Evolutionary conservation across 371 early-diverging fungal species (phyloP).

Genomic region (Haplosporangium sp.): DNA sequence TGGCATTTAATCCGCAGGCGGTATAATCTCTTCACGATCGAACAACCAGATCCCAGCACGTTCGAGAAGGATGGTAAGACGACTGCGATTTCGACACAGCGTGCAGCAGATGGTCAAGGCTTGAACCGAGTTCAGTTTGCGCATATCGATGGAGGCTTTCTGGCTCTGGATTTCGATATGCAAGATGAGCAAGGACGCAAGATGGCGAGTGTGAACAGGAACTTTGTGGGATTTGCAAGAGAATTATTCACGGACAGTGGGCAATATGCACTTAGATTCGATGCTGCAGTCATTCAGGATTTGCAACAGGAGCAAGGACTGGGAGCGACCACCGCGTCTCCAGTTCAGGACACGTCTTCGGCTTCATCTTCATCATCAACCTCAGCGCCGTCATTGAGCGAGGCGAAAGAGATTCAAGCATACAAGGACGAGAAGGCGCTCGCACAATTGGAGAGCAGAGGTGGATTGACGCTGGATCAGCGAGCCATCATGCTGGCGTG

Average conservation of each 20-base stretch:
- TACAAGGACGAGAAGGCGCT: conserved; percentile 45
- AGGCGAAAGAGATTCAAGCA: conserved; percentile 47
- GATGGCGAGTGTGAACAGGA: conserved; percentile 78
- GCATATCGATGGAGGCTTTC: conserved; percentile 78
- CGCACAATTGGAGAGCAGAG: conserved; percentile 36
- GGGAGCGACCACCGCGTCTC: conserved; percentile 20
- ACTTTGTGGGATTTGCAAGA: conserved; percentile 88
- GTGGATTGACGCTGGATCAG: conserved; percentile 82
- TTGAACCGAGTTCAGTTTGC: conserved; percentile 76
- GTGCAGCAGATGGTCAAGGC: conserved; percentile 9
- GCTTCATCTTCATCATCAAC: conserved; percentile 11
- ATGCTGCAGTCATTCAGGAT: conserved; percentile 65
- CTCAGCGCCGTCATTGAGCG: conserved; percentile 8
- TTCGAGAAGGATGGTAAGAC: conserved; percentile 7
- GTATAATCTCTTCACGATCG: conserved; percentile 82
- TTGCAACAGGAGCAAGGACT: conserved; percentile 49
- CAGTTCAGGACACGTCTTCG: background rate
- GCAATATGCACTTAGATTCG: conserved; percentile 84
- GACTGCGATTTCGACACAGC: conserved; percentile 32
- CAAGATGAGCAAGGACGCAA: conserved; percentile 68
- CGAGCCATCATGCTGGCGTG: conserved; percentile 86
- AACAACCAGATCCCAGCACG: conserved; percentile 35
- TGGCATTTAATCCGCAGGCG: conserved; percentile 89
- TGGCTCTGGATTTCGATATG: conserved; percentile 86
- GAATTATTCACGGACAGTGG: conserved; percentile 93